phyloP scores from a whole-genome alignment of 805 yeast species.

The Candida qinlingensis region DNA sequence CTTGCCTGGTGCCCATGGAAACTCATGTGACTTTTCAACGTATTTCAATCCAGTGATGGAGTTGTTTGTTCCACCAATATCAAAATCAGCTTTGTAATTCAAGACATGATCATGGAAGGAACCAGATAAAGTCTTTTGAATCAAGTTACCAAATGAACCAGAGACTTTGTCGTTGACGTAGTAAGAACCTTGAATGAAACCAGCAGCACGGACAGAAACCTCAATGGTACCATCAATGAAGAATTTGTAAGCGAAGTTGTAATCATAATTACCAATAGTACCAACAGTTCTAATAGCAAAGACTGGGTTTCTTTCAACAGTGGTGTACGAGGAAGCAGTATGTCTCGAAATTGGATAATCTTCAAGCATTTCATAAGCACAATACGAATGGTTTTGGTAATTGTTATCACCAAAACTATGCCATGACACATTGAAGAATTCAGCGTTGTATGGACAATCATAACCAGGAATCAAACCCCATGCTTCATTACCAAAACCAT shows the following conservation, averaged over 20 bases:
- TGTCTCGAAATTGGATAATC: slow-evolving; percentile 24
- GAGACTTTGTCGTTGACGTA: slow-evolving; percentile 18
- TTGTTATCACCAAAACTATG: slow-evolving; percentile 20
- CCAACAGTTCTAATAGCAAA: slow-evolving; percentile 22
- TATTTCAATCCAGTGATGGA: slow-evolving; percentile 13
- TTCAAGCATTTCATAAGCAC: slow-evolving; percentile 22
- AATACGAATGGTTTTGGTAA: slow-evolving; percentile 24
- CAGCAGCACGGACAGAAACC: slow-evolving; percentile 26
- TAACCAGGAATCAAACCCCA: slow-evolving; percentile 26
- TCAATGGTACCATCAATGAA: slow-evolving; percentile 26
- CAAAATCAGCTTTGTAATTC: slow-evolving; percentile 26
- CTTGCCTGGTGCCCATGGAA: slow-evolving; percentile 25
- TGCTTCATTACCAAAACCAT: slow-evolving; percentile 27
- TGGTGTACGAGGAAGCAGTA: slow-evolving; percentile 13
- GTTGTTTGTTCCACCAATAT: slow-evolving; percentile 25
- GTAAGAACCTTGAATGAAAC: slow-evolving; percentile 27
- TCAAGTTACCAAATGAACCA: slow-evolving; percentile 19
- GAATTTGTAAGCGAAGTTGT: slow-evolving; percentile 23
- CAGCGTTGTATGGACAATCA: slow-evolving; percentile 28
- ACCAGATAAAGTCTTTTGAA: slow-evolving; percentile 23
- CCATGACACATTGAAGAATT: slow-evolving; percentile 25
- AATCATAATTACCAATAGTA: slow-evolving; percentile 25
- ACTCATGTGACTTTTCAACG: slow-evolving; percentile 14
- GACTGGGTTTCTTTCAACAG: slow-evolving; percentile 22
- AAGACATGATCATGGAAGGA: slow-evolving; percentile 28